Percentiles rank a stretch among this genome's conserved stretches.
Evolutionary conservation across 768 basidiomycete species (phyloP).

Genomic region (Lactarius akahatsu): DNA sequence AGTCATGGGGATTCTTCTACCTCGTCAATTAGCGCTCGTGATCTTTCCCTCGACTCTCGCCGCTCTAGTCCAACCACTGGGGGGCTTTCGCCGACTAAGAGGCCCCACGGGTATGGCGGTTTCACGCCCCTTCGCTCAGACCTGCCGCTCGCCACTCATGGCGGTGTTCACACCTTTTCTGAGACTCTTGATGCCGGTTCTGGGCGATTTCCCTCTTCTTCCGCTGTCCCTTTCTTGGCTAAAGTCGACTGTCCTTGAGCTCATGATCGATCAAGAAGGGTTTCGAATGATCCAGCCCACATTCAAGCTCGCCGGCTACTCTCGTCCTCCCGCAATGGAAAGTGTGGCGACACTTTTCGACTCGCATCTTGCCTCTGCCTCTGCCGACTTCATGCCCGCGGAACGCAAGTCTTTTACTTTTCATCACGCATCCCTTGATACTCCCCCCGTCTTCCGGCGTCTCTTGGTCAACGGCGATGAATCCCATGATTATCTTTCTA

Average conservation of each 20-base stretch:
- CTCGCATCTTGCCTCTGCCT: conserved; percentile 42
- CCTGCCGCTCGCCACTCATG: background rate
- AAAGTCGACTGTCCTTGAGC: conserved; percentile 50
- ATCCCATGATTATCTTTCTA: conserved; percentile 69
- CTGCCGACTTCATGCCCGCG: conserved; percentile 66
- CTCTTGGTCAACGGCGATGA: conserved; percentile 67
- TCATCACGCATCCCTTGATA: conserved; percentile 68
- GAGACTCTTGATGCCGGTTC: background rate
- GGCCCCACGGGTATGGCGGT: background rate
- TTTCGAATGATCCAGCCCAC: conserved; percentile 62
- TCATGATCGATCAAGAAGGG: conserved; percentile 84
- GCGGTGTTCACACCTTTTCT: background rate
- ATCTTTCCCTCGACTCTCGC: background rate
- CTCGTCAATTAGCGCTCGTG: background rate
- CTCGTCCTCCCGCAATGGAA: conserved; percentile 31
- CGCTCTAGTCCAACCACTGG: background rate
- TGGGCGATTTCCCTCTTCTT: conserved; percentile 30
- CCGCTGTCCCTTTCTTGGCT: conserved; percentile 53
- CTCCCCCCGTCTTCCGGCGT: conserved; percentile 66
- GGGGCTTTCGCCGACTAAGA: background rate
- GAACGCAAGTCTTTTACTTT: conserved; percentile 61
- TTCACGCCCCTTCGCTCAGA: conserved; percentile 4
- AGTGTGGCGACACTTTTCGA: conserved; percentile 28
- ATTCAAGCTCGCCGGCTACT: conserved; percentile 59
- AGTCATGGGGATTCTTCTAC: conserved; percentile 3